These are phyloP conservation scores for Trichoderma cornu-damae DNA, from an alignment of 2,329 filamentous ascomycete genomes.

Conservation along the genomic window DNA sequence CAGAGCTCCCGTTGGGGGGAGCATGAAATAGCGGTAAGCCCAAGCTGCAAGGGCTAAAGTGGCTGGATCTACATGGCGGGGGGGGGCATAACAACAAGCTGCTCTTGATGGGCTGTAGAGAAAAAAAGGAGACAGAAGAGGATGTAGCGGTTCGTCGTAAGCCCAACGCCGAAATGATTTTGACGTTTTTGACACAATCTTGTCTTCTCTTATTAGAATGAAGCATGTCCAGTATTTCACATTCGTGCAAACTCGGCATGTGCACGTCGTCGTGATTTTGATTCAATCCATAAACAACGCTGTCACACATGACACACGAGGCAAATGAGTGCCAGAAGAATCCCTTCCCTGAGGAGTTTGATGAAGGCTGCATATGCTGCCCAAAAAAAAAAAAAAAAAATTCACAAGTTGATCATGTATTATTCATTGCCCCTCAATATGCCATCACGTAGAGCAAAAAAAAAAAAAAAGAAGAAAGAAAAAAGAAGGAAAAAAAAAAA, in stretches of 20 bases:
- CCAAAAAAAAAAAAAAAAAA: no score
- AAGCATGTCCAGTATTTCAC: background rate
- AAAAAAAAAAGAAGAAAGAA: background rate
- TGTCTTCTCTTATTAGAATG: background rate
- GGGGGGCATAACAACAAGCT: background rate
- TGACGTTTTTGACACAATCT: constrained; percentile 3
- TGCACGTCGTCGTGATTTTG: background rate
- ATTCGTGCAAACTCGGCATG: background rate
- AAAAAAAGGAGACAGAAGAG: background rate
- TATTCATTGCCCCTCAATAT: no score
- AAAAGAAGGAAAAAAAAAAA: no score
- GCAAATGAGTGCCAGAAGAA: no score
- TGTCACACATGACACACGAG: no score
- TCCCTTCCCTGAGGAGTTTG: background rate
- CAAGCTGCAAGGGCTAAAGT: background rate
- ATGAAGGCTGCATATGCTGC: background rate
- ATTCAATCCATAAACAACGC: no score
- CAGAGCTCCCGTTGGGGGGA: background rate
- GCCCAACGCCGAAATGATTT: constrained; percentile 16
- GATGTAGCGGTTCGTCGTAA: constrained; percentile 2
- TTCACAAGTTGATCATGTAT: background rate
- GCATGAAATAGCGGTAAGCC: background rate
- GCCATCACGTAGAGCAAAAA: background rate
- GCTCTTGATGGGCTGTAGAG: background rate
- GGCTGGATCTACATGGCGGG: background rate